phyloP scores from a whole-genome alignment of 768 basidiomycete genomes.

The Daedalea quercina region DNA sequence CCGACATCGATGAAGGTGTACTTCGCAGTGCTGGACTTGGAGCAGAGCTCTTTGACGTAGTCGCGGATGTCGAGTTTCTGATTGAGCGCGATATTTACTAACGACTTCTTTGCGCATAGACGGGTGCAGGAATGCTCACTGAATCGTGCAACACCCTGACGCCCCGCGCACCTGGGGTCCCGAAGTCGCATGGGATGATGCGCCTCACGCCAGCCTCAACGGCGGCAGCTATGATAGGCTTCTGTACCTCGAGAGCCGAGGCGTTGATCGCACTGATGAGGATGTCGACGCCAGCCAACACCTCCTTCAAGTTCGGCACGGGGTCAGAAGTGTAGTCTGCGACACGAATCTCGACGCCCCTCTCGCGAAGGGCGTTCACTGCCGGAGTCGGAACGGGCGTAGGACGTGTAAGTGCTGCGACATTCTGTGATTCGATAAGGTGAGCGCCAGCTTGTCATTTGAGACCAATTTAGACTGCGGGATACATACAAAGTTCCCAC shows the following conservation, averaged over 20 bases:
- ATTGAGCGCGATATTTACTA: no score
- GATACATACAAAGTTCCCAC: conserved; percentile 16
- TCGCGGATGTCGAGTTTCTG: conserved; percentile 25
- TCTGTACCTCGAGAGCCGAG: conserved; percentile 7
- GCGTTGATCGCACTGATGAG: conserved; percentile 11
- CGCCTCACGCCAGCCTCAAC: conserved; percentile 16
- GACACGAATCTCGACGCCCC: conserved; percentile 7
- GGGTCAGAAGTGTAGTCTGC: conserved; percentile 2
- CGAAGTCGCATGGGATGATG: conserved; percentile 21
- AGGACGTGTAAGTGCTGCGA: conserved; percentile 10
- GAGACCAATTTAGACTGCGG: neutral
- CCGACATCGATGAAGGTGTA: conserved; percentile 29
- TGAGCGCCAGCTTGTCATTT: neutral
- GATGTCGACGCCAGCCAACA: conserved; percentile 13
- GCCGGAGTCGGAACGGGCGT: conserved; percentile 12
- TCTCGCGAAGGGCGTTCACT: neutral
- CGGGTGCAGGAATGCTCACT: neutral
- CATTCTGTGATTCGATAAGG: neutral
- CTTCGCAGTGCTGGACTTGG: neutral
- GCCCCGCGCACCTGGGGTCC: conserved; percentile 8
- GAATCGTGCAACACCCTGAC: conserved; percentile 8
- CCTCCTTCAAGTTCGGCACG: conserved; percentile 7
- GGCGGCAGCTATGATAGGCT: conserved; percentile 12
- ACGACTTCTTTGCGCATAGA: neutral
- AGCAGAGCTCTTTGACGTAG: conserved; percentile 17